These are phyloP conservation scores for Epithemia pelagica DNA, from an alignment of 108 stramenopile genomes.

Conservation along the genomic window DNA sequence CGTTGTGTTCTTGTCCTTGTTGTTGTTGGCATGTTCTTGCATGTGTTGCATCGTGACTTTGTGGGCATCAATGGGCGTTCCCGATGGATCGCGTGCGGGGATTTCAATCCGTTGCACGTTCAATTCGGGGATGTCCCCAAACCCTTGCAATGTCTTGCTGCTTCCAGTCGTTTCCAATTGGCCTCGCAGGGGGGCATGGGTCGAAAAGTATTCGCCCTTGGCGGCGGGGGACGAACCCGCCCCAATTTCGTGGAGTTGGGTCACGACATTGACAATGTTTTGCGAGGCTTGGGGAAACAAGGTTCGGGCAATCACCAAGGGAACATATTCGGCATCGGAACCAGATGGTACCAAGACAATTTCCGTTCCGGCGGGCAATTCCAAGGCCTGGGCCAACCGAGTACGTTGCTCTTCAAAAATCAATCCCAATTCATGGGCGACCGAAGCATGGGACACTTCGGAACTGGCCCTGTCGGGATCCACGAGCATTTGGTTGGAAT, in stretches of 20 bases:
- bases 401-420: slow-evolving; percentile 45
- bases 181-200: slow-evolving; percentile 39
- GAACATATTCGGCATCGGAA: slow-evolving; percentile 67
- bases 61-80: background rate
- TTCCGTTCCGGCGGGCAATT: slow-evolving; percentile 48
- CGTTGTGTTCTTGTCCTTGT: background rate
- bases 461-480: background rate
- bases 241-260: slow-evolving; percentile 56
- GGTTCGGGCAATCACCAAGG: slow-evolving; percentile 51
- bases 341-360: slow-evolving; percentile 44
- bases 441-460: background rate
- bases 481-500: background rate
- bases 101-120: background rate
- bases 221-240: slow-evolving; percentile 54
- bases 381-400: slow-evolving; percentile 31
- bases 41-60: background rate
- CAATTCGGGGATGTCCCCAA: background rate
- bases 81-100: background rate
- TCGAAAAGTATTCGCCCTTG: slow-evolving; percentile 55
- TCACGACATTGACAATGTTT: slow-evolving; percentile 46
- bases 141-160: background rate
- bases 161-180: background rate
- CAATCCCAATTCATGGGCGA: slow-evolving; percentile 20
- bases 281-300: slow-evolving; percentile 26
- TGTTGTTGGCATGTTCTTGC: slow-evolving; percentile 6